Evolutionary conservation across 768 basidiomycete species (phyloP).

Genomic region (Russula abietina): DNA sequence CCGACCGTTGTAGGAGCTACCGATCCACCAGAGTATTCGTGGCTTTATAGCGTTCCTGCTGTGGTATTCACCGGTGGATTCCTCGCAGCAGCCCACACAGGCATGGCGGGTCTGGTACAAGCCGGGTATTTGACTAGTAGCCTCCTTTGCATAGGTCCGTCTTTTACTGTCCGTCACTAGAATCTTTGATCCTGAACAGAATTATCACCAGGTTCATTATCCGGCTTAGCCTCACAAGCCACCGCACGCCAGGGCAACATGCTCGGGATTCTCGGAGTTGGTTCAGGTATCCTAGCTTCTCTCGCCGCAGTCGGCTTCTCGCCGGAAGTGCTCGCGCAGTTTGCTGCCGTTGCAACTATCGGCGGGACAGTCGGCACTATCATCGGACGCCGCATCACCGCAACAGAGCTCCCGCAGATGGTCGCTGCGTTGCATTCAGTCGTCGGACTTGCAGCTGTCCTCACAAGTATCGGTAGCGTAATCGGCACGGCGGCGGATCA

Average conservation of each 20-base stretch:
- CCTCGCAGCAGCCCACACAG: constrained; percentile 73
- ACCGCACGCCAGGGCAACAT: constrained; percentile 86
- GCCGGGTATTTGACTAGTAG: constrained; percentile 84
- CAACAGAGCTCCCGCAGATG: constrained; percentile 84
- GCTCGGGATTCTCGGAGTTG: constrained; percentile 81
- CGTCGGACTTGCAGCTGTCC: constrained; percentile 82
- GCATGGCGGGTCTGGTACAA: constrained; percentile 80
- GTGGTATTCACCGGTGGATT: constrained; percentile 80
- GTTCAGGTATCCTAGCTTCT: constrained; percentile 74
- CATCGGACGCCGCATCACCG: constrained; percentile 77
- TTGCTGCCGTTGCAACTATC: constrained; percentile 68
- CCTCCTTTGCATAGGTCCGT: constrained; percentile 73
- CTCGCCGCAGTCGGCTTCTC: constrained; percentile 80
- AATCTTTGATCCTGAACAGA: neutral
- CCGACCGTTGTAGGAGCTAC: constrained; percentile 49
- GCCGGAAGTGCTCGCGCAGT: constrained; percentile 67
- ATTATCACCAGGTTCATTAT: constrained; percentile 54
- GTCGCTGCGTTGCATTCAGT: constrained; percentile 79
- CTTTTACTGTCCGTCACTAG: neutral
- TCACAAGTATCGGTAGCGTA: constrained; percentile 81
- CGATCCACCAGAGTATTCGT: constrained; percentile 85
- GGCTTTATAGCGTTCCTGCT: constrained; percentile 75
- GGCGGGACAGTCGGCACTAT: constrained; percentile 65
- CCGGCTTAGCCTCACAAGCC: constrained; percentile 69
- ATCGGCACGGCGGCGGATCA: constrained; percentile 58